phyloP scores from a whole-genome alignment of 805 yeast species.

The Wickerhamiella domercqiae region DNA sequence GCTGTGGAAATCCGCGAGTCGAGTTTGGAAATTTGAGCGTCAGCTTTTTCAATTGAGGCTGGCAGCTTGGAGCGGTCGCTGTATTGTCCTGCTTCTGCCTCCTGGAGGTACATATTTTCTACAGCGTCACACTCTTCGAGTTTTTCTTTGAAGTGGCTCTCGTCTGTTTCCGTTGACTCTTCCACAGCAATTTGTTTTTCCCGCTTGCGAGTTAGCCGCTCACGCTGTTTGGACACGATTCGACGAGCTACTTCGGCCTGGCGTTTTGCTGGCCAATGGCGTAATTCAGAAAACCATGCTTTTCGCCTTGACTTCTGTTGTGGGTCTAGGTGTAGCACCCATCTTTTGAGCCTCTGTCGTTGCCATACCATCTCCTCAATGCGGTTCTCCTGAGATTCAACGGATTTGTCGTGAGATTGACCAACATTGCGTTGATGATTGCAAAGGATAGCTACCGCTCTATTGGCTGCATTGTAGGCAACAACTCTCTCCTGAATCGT shows the following conservation, averaged over 20 bases:
- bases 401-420: conserved; percentile 67
- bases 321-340: conserved; percentile 53
- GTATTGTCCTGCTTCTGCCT: conserved; percentile 38
- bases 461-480: conserved; percentile 82
- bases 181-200: conserved; percentile 74
- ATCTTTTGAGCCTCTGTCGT: conserved; percentile 54
- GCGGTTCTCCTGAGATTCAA: conserved; percentile 62
- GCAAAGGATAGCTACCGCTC: conserved; percentile 90
- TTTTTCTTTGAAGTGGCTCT: conserved; percentile 38
- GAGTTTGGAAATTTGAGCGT: conserved; percentile 52
- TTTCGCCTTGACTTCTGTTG: conserved; percentile 33
- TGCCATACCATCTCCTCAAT: conserved; percentile 77
- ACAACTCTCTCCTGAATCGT: conserved; percentile 77
- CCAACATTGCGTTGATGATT: conserved; percentile 91
- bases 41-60: conserved; percentile 44
- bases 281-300: conserved; percentile 47
- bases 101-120: conserved; percentile 31
- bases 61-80: conserved; percentile 36
- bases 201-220: conserved; percentile 32
- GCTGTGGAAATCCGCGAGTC: conserved; percentile 58
- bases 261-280: conserved; percentile 51
- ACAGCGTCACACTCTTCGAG: conserved; percentile 35
- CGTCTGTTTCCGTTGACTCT: conserved; percentile 32
- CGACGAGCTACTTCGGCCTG: conserved; percentile 40
- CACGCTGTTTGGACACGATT: conserved; percentile 46